phyloP scores from a whole-genome alignment of 176 grass and related monocot genomes.

The Carex parvula region DNA sequence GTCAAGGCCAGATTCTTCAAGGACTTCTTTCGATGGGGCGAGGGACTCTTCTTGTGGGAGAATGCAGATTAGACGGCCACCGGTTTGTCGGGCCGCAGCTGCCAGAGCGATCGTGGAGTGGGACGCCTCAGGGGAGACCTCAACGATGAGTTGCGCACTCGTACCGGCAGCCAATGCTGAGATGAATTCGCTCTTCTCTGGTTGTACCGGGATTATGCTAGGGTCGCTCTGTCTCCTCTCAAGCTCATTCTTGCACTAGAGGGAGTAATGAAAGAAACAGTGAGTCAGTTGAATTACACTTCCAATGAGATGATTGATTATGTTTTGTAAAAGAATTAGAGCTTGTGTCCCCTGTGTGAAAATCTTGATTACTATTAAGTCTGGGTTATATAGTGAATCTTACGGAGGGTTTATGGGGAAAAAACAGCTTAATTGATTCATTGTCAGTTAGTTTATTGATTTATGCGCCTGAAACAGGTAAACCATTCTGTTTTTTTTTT shows the following conservation, averaged over 20 bases:
- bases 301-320: background rate
- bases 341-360: background rate
- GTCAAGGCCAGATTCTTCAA: conserved; percentile 32
- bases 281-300: background rate
- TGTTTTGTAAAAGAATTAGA: background rate
- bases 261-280: background rate
- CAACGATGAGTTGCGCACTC: conserved; percentile 34
- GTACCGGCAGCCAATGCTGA: conserved; percentile 42
- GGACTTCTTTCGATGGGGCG: conserved; percentile 27
- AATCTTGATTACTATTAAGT: background rate
- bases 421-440: background rate
- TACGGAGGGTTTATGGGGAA: background rate
- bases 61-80: conserved; percentile 39
- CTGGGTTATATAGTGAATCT: background rate
- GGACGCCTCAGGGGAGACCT: conserved; percentile 38
- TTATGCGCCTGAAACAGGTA: background rate
- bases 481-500: background rate
- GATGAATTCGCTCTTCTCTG: conserved; percentile 36
- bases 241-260: conserved; percentile 21
- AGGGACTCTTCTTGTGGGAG: conserved; percentile 31
- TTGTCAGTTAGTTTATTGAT: conserved; percentile 4
- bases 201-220: conserved; percentile 16
- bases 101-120: conserved; percentile 39
- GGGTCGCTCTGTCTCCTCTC: conserved; percentile 19
- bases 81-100: conserved; percentile 37